phyloP scores from a whole-genome alignment of 345 rosid species.

The Hypericum perforatum region DNA sequence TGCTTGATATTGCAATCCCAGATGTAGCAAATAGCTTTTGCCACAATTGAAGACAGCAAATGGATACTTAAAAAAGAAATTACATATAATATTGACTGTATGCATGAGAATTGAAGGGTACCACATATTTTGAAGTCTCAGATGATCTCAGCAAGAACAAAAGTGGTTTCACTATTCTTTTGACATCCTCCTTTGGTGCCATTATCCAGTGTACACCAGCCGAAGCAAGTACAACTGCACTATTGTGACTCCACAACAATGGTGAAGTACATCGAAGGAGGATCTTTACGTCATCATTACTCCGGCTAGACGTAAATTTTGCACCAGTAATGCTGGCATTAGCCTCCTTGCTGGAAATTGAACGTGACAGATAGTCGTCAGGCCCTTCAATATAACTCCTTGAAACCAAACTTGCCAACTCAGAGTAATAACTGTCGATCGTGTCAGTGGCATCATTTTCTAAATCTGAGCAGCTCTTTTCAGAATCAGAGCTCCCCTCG shows the following conservation, averaged over 20 bases:
- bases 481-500: conserved; percentile 30
- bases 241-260: conserved; percentile 82
- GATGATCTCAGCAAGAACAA: conserved; percentile 83
- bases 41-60: not conserved
- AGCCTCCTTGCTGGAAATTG: conserved; percentile 31
- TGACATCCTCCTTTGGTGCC: conserved; percentile 68
- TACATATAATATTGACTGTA: not conserved
- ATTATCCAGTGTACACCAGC: conserved; percentile 95
- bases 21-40: too few species aligned
- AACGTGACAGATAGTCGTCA: conserved; percentile 69
- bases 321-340: conserved; percentile 29
- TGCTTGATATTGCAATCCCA: too few species aligned
- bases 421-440: conserved; percentile 26
- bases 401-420: conserved; percentile 41
- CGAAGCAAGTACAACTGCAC: conserved; percentile 88
- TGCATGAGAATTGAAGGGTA: conserved; percentile 19
- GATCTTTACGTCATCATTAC: conserved; percentile 65
- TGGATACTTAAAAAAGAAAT: not conserved
- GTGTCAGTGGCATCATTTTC: conserved; percentile 25
- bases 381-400: conserved; percentile 86
- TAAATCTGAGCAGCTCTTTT: conserved; percentile 32
- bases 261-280: conserved; percentile 87
- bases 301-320: conserved; percentile 50
- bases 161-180: conserved; percentile 78
- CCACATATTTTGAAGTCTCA: conserved; percentile 84